Base-by-base conservation (phyloP, 805 yeast species). In the Limtongia smithiae region DNA sequence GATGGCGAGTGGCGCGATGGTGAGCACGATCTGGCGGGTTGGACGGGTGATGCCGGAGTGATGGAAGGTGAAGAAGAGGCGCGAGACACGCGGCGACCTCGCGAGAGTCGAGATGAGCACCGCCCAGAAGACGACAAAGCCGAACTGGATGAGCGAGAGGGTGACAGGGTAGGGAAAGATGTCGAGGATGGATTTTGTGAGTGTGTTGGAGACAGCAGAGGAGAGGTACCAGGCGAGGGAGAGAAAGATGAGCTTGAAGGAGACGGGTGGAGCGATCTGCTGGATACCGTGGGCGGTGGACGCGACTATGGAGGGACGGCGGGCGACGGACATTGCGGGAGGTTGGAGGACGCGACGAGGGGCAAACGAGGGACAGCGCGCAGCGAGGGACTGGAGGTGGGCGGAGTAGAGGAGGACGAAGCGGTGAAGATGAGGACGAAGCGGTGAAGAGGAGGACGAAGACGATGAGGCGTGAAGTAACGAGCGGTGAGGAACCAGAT, bases 1-100 rank as follows among this genome's bases (percentile, higher is more conserved):
- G 53, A 82, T 71, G 6, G 97, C 97, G 95, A 91, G 88, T 17
- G 97, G 97, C 20, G 87, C 77, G 0, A 95, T 87, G 12, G 88
- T 82, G 42, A 71, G 62, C 14, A 85, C 59, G 30, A 83, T 71
- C 44, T 73, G 62, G 41, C 65, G 57, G 2, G 80, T 71, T 21
- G 94, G 93, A 20, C 32, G 61, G 45, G 17, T 44, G 44, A 15
- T 54, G 35, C 65, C 65, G 25, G 52, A 42, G 43, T 61, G 56
- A 4, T 61, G 60, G 24, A 48, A 51, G 41, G 55, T 59, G 41
- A 65, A 64, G 54, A 62, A 63, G 45, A 50, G 31, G 38, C 60
- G 63, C 41, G 71, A 75, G 54, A 65, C n/a, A n/a, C n/a, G 64
- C 38, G 40, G 64, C 27, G 66, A 66, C 48, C 64, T 48, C 7